These are phyloP conservation scores for Hypoxylon trugodes DNA, from an alignment of 495 filamentous ascomycete species.

Conservation along the genomic window DNA sequence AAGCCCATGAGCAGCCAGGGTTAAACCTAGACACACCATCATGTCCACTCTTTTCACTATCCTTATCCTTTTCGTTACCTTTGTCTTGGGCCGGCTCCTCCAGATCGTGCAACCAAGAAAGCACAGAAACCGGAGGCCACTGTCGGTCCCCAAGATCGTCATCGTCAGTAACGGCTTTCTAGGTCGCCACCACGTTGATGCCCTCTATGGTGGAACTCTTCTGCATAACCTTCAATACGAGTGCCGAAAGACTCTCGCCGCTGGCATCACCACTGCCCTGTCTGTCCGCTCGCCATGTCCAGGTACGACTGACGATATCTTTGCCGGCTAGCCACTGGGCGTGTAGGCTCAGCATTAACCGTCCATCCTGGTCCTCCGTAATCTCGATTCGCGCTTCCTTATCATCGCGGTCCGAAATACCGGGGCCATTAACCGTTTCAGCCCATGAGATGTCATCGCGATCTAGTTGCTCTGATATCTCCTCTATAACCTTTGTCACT, in stretches of 20 bases:
- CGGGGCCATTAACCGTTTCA: constrained; percentile 26
- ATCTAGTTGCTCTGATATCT: constrained; percentile 6
- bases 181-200: not conserved
- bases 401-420: constrained; percentile 19
- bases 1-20: too few relatives aligned
- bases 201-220: not conserved
- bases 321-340: constrained; percentile 11
- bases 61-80: too few relatives aligned
- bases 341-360: constrained; percentile 28
- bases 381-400: constrained; percentile 21
- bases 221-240: constrained; percentile 4
- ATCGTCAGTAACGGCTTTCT: too few relatives aligned
- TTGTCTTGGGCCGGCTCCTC: too few relatives aligned
- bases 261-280: not conserved
- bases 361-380: constrained; percentile 10
- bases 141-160: too few relatives aligned
- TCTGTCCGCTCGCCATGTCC: constrained; percentile 27
- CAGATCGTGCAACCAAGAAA: too few relatives aligned
- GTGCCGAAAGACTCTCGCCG: constrained; percentile 1
- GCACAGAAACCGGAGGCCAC: too few relatives aligned
- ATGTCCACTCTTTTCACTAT: too few relatives aligned
- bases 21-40: too few relatives aligned
- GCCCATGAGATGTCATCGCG: constrained; percentile 28
- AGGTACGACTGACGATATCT: not conserved
- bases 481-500: constrained; percentile 18